phyloP scores from a whole-genome alignment of 495 filamentous ascomycete genomes.

The Xeromyces bisporus region DNA sequence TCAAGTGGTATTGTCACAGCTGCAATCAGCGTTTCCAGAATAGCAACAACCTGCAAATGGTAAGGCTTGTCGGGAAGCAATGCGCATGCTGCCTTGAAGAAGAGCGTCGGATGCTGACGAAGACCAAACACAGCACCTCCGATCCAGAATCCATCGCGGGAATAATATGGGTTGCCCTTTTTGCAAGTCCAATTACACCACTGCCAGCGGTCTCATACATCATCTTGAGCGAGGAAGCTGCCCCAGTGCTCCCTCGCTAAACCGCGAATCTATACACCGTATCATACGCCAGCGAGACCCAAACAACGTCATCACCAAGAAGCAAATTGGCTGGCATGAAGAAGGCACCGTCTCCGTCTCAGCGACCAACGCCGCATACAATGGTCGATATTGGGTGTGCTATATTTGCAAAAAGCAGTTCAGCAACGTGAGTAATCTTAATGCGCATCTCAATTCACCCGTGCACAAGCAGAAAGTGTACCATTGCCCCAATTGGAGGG shows the following conservation, averaged over 20 bases:
- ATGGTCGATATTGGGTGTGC: slow-evolving; percentile 27
- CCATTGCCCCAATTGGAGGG: slow-evolving; percentile 30
- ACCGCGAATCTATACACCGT: slow-evolving; percentile 20
- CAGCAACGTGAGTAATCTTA: slow-evolving; percentile 6
- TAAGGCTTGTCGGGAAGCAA: too few relatives aligned
- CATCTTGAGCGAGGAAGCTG: slow-evolving; percentile 31
- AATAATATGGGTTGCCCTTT: slow-evolving; percentile 22
- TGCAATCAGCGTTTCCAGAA: slow-evolving; percentile 22
- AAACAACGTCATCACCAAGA: slow-evolving; percentile 23
- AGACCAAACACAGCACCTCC: slow-evolving; percentile 19
- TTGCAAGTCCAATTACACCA: slow-evolving; percentile 20
- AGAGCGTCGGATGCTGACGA: neutral
- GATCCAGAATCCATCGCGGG: slow-evolving; percentile 24
- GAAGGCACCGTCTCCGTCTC: slow-evolving; percentile 7
- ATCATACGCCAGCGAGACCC: slow-evolving; percentile 17
- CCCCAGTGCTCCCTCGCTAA: slow-evolving; percentile 14
- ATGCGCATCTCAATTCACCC: slow-evolving; percentile 21
- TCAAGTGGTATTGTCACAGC: slow-evolving; percentile 17
- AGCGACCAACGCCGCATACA: slow-evolving; percentile 15
- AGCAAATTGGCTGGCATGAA: slow-evolving; percentile 18
- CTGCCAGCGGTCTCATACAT: slow-evolving; percentile 25
- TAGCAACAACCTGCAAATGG: slow-evolving; percentile 22
- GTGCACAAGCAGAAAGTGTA: slow-evolving; percentile 32
- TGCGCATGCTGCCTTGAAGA: slow-evolving; percentile 2
- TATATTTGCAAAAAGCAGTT: slow-evolving; percentile 28